A percentile compares a stretch with the other conserved stretches of the same genome.
Evolutionary conservation across 2,329 filamentous ascomycete genomes (phyloP).

Genomic region (Phialocephala sp.): DNA sequence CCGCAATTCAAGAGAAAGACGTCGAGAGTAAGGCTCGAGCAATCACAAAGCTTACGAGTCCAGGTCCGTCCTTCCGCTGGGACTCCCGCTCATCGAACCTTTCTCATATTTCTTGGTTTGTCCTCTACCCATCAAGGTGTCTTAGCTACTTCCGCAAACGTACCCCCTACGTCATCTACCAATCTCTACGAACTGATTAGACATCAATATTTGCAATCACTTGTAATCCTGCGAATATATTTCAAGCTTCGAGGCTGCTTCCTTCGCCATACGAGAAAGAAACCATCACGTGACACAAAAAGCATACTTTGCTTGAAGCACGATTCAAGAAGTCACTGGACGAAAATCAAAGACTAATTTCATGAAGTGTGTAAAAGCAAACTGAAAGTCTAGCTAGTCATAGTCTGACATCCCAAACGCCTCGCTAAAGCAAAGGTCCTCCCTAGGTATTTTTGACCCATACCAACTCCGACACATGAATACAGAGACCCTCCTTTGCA

Average conservation of each 20-base stretch:
- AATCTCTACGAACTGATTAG: not conserved
- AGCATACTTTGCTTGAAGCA: not conserved
- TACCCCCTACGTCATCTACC: not conserved
- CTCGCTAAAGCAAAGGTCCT: slow-evolving; percentile 4
- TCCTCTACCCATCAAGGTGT: not conserved
- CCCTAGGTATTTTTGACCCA: not conserved
- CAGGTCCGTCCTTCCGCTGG: not conserved
- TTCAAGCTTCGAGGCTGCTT: too few relatives aligned
- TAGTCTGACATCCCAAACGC: not conserved
- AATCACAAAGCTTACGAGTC: not conserved
- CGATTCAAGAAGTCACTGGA: not conserved
- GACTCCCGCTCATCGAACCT: not conserved
- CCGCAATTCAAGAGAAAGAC: not conserved
- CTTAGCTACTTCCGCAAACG: not conserved
- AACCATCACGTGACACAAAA: not conserved
- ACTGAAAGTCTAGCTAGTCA: not conserved
- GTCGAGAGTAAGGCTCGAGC: not conserved
- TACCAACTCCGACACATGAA: not conserved
- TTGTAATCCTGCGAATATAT: not conserved
- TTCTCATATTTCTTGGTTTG: not conserved
- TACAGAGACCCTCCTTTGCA: not conserved
- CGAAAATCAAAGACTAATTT: not conserved
- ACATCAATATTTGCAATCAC: not conserved
- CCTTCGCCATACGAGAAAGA: too few relatives aligned
- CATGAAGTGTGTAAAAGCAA: not conserved